Evolutionary conservation across 441 rosid genomes (phyloP).

Genomic region (Flueggea neowawraea): DNA sequence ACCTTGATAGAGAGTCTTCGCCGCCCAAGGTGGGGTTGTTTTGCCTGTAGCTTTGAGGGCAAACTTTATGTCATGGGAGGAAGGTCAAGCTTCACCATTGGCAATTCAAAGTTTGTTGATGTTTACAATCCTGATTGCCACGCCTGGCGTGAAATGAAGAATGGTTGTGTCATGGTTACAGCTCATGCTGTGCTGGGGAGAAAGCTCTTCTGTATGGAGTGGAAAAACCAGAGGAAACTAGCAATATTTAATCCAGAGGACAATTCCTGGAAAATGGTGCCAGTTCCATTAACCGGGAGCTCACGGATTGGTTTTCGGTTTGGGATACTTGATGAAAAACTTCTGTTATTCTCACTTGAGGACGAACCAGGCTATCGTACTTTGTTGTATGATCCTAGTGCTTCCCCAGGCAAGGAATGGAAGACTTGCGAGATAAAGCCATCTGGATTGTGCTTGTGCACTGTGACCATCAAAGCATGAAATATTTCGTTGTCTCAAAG

Average conservation of each 20-base stretch:
- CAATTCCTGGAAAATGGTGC: conserved; percentile 80
- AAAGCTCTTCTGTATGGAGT: conserved; percentile 86
- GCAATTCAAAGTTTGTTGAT: conserved; percentile 79
- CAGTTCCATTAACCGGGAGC: conserved; percentile 85
- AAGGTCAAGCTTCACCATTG: conserved; percentile 93
- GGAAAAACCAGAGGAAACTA: conserved; percentile 94
- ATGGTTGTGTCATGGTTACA: conserved; percentile 92
- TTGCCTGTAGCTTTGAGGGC: conserved; percentile 77
- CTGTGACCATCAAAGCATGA: conserved; percentile 84
- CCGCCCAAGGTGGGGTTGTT: conserved; percentile 92
- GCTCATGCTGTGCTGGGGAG: conserved; percentile 84
- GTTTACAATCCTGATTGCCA: conserved; percentile 70
- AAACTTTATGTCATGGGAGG: conserved; percentile 99
- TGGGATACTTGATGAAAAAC: conserved; percentile 78
- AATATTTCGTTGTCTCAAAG: neutral
- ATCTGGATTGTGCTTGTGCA: conserved; percentile 74
- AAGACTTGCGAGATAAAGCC: conserved; percentile 64
- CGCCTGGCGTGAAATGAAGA: conserved; percentile 82
- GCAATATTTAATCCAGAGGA: conserved; percentile 65
- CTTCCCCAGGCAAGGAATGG: conserved; percentile 77
- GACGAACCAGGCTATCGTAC: conserved; percentile 59
- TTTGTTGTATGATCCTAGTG: conserved; percentile 73
- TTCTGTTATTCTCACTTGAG: conserved; percentile 61
- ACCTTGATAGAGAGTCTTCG: too few species aligned
- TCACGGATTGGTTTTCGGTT: conserved; percentile 66